Conservation (phyloP, 108 stramenopile genomes). For the Conticribra weissflogii region DNA sequence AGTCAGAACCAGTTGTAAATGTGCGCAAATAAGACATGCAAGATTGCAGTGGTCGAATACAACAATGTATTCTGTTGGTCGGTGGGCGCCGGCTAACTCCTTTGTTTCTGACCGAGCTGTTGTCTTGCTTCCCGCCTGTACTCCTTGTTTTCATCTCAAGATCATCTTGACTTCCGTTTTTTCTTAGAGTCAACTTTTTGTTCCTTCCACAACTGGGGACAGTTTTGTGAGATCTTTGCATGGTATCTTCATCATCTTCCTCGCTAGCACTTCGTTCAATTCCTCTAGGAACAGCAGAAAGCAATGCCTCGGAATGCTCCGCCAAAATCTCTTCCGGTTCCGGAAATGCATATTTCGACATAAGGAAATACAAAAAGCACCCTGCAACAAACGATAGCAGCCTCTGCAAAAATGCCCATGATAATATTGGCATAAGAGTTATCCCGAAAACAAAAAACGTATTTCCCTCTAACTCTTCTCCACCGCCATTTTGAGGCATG, state of each 20-base stretch:
- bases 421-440: constrained; percentile 46
- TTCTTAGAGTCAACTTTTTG: constrained; percentile 16
- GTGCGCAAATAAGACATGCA: constrained; percentile 23
- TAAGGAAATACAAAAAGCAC: constrained; percentile 31
- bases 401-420: constrained; percentile 35
- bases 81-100: constrained; percentile 14
- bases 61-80: constrained; percentile 12
- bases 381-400: constrained; percentile 43
- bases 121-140: no score
- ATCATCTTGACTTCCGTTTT: constrained; percentile 19
- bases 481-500: constrained; percentile 18
- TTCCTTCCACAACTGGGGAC: constrained; percentile 9
- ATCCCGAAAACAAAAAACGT: constrained; percentile 47
- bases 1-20: constrained; percentile 53
- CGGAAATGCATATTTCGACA: constrained; percentile 63
- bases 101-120: constrained; percentile 22
- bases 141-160: constrained; percentile 18
- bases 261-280: constrained; percentile 28
- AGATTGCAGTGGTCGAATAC: constrained; percentile 4
- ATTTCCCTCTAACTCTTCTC: constrained; percentile 22
- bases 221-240: constrained; percentile 8
- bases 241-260: constrained; percentile 9
- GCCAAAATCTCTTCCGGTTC: constrained; percentile 67
- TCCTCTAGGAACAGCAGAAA: not conserved
- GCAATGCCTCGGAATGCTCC: constrained; percentile 25